Evolutionary conservation across 306 rosid species (phyloP), one percentile per base, ranked within the genome.

Genomic region (Spatholobus suberectus): DNA sequence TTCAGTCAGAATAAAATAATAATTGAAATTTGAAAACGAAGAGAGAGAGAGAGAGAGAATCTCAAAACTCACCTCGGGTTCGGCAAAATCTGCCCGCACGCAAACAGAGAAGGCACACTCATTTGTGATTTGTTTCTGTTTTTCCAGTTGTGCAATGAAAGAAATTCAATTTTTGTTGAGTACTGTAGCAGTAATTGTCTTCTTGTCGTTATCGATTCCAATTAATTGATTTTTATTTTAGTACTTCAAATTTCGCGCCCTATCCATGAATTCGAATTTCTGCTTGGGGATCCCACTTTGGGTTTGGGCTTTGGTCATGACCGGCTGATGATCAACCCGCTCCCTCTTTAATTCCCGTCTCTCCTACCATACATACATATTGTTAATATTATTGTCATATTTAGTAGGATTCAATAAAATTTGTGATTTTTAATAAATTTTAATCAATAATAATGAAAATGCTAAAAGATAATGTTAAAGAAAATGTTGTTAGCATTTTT

Each of bases 221-320:
- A 8, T 21, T 20, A 6, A 58, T 58, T 58, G 1, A 9, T 23
- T 52, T 18, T 18, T 18, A 5, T 52, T 13, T 61, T 29, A 27
- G 10, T 4, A 38, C 70, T 58, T 76, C 58, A 46, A 61, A 59
- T 61, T 62, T 43, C 81, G 81, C 81, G 81, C 81, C 20, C 72
- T 43, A 9, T 11, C 13, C 23, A 5, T 27, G 1, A 43, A 61
- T 76, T 76, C 32, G 61, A 76, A 76, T 41, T 46, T 76, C 58
- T 6, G 3, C n/a, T 8, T 23, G 5, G 14, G 65, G 34, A 57
- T 41, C 17, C 1, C 32, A 29, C 14, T 38, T 20, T 68, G 10
- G 49, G 73, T 38, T n/a, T 10, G 75, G 75, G 35, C 55, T 69
- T 67, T 66, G 7, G 11, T n/a, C 27, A 34, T 3, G 44, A 4